Base-by-base conservation (phyloP, 1,284 basidiomycete species). In the Peniophora sp. region DNA sequence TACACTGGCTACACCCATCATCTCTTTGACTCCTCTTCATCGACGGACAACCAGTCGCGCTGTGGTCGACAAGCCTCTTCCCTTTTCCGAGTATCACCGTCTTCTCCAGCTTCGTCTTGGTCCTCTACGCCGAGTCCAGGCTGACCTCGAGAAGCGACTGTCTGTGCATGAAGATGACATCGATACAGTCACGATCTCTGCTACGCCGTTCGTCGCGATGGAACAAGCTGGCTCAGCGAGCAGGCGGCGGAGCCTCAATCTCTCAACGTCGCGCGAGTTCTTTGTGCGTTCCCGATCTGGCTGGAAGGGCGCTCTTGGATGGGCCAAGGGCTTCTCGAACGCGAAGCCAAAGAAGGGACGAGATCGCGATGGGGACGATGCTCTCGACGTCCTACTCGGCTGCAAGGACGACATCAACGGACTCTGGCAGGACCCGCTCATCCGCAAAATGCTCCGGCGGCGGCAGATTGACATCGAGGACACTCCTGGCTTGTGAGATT, bases 401-500 rank as follows among this genome's bases (percentile, higher is more conserved):
- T 85, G 79, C 62, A 69, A 70, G 39, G 79, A 81, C 9, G 83
- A 85, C 56, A 85, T 89, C 60, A 73, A 74, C 54, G 65, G 67
- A 24, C 68, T 89, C 2, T 89, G 86, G 85, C 69, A 72, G 43
- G 85, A 89, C 57, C 49, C 68, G 3, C 66, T 74, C 12, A 75
- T 89, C 2, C 71, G 72, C 48, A 76, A 81, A 54, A 69, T 83
- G 60, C 62, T 89, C 47, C 60, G 57, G 39, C 63, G 75, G 45
- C 69, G 74, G 38, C 79, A 74, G 54, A 62, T 75, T 16, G 67
- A 74, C 55, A 62, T 85, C 36, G 81, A 85, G 58, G 85, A 87
- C 56, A 68, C 74, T 6, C 75, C 85, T 25, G 83, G 83, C 27
- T 88, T 86, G 86, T 88, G 61, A 67, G 84, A 73, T n/a, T 36